A percentile compares a stretch with the other conserved stretches of the same genome.
These are phyloP conservation scores for Yamadazyma takamatsuzukensis DNA, from an alignment of 805 yeast genomes.

Conservation along the genomic window DNA sequence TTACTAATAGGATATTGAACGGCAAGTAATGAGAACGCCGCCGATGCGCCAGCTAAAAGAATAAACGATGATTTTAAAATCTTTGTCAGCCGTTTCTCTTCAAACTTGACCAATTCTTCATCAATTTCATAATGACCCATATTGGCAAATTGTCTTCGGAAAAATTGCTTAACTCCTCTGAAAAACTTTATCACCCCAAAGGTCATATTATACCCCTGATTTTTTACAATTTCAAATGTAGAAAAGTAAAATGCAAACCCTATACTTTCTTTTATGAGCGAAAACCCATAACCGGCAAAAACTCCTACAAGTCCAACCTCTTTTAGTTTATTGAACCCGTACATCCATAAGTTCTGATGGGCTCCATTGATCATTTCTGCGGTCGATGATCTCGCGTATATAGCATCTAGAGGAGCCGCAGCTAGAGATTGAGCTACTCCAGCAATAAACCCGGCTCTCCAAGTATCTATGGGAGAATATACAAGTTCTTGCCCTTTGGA, in stretches of 20 bases:
- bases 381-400: slow-evolving; percentile 75
- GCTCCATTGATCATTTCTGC: slow-evolving; percentile 66
- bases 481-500: slow-evolving; percentile 11
- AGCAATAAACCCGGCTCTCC: slow-evolving; percentile 79
- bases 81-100: slow-evolving; percentile 38
- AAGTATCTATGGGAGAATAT: slow-evolving; percentile 48
- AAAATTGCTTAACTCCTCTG: slow-evolving; percentile 33
- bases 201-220: slow-evolving; percentile 53
- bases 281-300: slow-evolving; percentile 83
- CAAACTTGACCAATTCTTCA: slow-evolving; percentile 23
- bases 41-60: slow-evolving; percentile 81
- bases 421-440: slow-evolving; percentile 86
- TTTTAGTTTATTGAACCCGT: slow-evolving; percentile 62
- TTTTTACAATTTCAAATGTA: slow-evolving; percentile 75
- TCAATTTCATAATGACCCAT: slow-evolving; percentile 16
- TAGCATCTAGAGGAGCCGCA: slow-evolving; percentile 92
- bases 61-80: slow-evolving; percentile 66
- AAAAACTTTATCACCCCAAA: slow-evolving; percentile 43
- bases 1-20: slow-evolving; percentile 82
- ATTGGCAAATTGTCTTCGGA: slow-evolving; percentile 12
- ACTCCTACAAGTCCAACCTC: slow-evolving; percentile 81
- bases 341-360: slow-evolving; percentile 72
- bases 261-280: slow-evolving; percentile 70
- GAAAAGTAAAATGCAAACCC: slow-evolving; percentile 85
- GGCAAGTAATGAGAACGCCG: slow-evolving; percentile 70